phyloP scores from a whole-genome alignment of 108 stramenopile genomes.

The Aureococcus anophagefferens region DNA sequence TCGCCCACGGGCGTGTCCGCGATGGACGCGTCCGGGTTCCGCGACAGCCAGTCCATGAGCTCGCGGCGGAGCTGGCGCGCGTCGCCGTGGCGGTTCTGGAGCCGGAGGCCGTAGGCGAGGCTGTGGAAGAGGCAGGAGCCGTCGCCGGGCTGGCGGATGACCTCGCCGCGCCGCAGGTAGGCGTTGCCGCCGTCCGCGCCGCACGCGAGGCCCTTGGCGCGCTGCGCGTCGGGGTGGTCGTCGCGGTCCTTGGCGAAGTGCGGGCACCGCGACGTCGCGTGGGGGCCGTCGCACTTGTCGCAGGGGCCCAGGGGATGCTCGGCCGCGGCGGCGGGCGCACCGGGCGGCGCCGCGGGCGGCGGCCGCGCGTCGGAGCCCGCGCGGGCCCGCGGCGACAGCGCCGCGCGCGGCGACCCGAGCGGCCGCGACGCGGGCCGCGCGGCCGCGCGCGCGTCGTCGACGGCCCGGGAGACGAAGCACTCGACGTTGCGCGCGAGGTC shows the following conservation, averaged over 20 bases:
- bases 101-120: constrained; percentile 13
- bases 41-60: constrained; percentile 5
- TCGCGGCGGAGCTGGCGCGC: constrained; percentile 5
- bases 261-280: constrained; percentile 23
- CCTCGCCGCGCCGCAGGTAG: background rate
- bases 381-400: no score
- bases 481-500: no score
- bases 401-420: no score
- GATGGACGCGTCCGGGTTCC: constrained; percentile 12
- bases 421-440: no score
- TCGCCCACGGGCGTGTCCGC: constrained; percentile 27
- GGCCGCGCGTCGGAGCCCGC: no score
- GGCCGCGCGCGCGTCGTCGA: no score
- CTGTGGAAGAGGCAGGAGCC: constrained; percentile 33
- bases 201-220: background rate
- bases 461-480: no score
- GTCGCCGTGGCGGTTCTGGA: no score
- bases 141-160: constrained; percentile 30
- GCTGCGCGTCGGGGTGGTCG: constrained; percentile 32
- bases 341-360: no score
- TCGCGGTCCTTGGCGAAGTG: constrained; percentile 25
- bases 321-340: no score
- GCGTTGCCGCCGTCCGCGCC: background rate
- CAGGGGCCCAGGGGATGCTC: no score
- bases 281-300: constrained; percentile 35